Percentiles rank a stretch among this genome's conserved stretches.
Evolutionary conservation across 148 eudicot genomes (phyloP).

Genomic region (Persicaria tinctoria): DNA sequence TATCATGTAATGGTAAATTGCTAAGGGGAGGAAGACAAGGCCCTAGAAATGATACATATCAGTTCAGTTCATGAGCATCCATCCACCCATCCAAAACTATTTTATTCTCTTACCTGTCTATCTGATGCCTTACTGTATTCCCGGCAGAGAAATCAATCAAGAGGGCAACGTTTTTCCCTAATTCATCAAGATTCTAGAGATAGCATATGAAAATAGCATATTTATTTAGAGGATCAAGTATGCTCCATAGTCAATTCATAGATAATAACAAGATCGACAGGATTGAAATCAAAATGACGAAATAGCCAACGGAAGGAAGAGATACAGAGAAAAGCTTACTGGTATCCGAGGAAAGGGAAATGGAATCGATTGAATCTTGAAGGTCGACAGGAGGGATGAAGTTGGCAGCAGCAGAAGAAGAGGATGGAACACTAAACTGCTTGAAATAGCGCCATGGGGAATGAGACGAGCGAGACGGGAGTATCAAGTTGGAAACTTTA

Average conservation of each 20-base stretch:
- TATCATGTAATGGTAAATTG: too few species aligned
- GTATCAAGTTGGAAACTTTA: background rate
- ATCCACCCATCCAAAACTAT: background rate
- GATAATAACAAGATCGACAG: background rate
- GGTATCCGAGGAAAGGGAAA: background rate
- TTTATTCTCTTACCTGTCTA: background rate
- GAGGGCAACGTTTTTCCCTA: background rate
- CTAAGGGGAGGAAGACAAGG: too few species aligned
- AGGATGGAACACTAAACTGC: background rate
- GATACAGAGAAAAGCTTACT: background rate
- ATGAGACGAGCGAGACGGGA: background rate
- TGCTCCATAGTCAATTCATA: background rate
- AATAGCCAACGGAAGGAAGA: background rate
- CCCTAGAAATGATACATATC: too few species aligned
- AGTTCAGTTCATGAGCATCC: too few species aligned
- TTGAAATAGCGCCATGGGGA: background rate
- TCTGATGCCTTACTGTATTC: background rate
- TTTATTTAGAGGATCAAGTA: background rate
- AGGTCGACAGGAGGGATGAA: slow-evolving; percentile 7
- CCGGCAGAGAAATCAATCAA: too few species aligned
- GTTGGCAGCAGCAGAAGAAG: background rate
- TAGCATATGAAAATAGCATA: background rate
- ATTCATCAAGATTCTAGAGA: background rate
- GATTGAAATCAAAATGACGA: background rate
- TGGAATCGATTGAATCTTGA: slow-evolving; percentile 1